Evolutionary conservation across 352 stramenopile genomes (phyloP), one percentile per base, ranked within the genome.

Genomic region (Pilasporangium apinafurcum): DNA sequence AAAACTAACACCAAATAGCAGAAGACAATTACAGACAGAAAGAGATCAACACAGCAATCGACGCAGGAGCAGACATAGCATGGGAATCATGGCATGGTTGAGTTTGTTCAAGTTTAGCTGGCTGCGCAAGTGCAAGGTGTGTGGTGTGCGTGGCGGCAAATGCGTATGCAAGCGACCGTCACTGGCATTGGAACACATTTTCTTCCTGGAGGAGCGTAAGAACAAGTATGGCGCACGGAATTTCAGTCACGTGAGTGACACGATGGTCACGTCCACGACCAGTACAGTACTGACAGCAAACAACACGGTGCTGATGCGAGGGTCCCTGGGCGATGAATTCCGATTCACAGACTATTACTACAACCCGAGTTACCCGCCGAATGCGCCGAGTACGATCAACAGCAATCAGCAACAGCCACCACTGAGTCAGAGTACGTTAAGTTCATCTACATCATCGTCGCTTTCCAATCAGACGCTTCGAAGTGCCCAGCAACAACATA

Each of bases 131-230:
- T 89, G 76, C 62, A 78, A 75, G 44, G 48, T 59, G 31, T 89
- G 76, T 52, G 57, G 67, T 36, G 60, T 70, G 36, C 76, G 76
- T 49, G 68, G 65, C 45, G 59, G 62, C 56, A 85, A 83, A 57
- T 89, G 76, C 55, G 33, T 86, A 17, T 89, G 76, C 45, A 66
- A 61, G 16, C 73, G 70, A n/a, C 70, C 73, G 40, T 84, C 70
- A 35, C 67, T 85, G n/a, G 57, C 65, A 51, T 65, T 89, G 14
- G 73, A 89, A 45, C 76, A 86, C 44, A 89, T 89, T 37, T 84
- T 88, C 55, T 86, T 79, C 61, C 66, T 86, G 25, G 76, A 89
- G 49, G 76, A 85, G 53, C 70, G 76, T 46, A 89, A 89, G 68
- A 86, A 89, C 58, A 84, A 83, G 56, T 76, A 67, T 29, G 68